Percentiles rank a stretch among this genome's conserved stretches.
Conservation (phyloP, 2,329 filamentous ascomycete species). For the Canariomyces notabilis region DNA sequence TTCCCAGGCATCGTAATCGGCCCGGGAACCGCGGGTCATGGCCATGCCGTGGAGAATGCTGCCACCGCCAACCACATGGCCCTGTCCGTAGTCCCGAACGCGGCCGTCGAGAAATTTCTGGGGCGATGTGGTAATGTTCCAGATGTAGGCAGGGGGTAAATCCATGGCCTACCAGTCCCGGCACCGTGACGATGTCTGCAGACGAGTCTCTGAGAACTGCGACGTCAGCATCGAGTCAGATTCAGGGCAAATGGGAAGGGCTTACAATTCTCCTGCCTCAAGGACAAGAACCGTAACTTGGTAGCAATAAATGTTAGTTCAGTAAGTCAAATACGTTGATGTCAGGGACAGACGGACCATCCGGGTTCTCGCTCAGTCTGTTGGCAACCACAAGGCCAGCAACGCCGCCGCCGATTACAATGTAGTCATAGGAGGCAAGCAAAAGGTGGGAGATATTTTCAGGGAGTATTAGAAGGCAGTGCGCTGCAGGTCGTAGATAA, state of each 20-base stretch:
- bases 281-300: constrained; percentile 23
- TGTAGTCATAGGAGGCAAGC: constrained; percentile 23
- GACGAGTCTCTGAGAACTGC: constrained; percentile 9
- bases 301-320: constrained; percentile 8
- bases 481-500: not conserved
- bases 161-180: constrained; percentile 18
- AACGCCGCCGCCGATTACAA: constrained; percentile 50
- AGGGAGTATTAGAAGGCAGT: constrained; percentile 8
- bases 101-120: constrained; percentile 33
- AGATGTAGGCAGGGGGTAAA: constrained; percentile 15
- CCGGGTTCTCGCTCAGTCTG: constrained; percentile 40
- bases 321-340: not conserved
- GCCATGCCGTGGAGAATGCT: constrained; percentile 19
- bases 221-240: not conserved
- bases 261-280: constrained; percentile 24
- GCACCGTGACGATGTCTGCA: constrained; percentile 15
- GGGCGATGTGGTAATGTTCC: constrained; percentile 27
- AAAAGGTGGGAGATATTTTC: constrained; percentile 5
- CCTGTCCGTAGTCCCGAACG: constrained; percentile 33
- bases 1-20: constrained; percentile 19
- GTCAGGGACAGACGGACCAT: constrained; percentile 30
- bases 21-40: constrained; percentile 14
- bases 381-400: constrained; percentile 46
- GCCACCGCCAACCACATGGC: constrained; percentile 35
- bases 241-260: not conserved